Conservation (phyloP, 208 protist genomes). For the Balamuthia mandrillaris region DNA sequence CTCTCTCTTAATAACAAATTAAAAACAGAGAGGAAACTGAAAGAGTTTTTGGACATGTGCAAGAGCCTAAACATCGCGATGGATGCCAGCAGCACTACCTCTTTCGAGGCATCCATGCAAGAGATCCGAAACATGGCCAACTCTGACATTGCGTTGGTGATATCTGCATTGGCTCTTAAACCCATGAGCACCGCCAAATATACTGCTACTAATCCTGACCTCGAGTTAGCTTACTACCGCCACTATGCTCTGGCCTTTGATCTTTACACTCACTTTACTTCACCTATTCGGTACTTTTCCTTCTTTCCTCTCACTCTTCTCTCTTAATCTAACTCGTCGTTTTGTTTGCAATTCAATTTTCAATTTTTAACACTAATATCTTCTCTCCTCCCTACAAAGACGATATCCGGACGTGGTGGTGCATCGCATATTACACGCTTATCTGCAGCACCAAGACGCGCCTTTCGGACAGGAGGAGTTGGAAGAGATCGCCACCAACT, state of each 20-base stretch:
- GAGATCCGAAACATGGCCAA: neutral
- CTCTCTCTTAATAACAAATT: neutral
- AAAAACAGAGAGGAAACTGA: constrained; percentile 37
- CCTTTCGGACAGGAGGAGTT: constrained; percentile 28
- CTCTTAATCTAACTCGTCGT: too few species aligned
- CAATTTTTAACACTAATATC: neutral
- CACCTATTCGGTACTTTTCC: constrained; percentile 90
- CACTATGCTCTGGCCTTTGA: constrained; percentile 84
- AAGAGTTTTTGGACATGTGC: constrained; percentile 35
- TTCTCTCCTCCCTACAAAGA: too few species aligned
- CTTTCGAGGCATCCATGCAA: constrained; percentile 24
- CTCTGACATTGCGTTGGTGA: neutral
- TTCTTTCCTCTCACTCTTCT: too few species aligned
- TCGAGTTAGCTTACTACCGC: constrained; percentile 60
- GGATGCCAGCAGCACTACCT: neutral
- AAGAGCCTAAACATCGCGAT: constrained; percentile 1
- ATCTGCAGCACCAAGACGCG: neutral
- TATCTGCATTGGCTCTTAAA: constrained; percentile 53
- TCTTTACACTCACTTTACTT: constrained; percentile 93
- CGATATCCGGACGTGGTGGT: constrained; percentile 85
- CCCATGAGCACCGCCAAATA: constrained; percentile 72
- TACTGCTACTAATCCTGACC: constrained; percentile 53
- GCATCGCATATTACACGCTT: constrained; percentile 79
- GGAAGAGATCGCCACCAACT: neutral
- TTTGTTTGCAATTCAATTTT: constrained; percentile 51